Conservation (phyloP, 2,329 filamentous ascomycete genomes). For the Aspergillus pseudoterreus region DNA sequence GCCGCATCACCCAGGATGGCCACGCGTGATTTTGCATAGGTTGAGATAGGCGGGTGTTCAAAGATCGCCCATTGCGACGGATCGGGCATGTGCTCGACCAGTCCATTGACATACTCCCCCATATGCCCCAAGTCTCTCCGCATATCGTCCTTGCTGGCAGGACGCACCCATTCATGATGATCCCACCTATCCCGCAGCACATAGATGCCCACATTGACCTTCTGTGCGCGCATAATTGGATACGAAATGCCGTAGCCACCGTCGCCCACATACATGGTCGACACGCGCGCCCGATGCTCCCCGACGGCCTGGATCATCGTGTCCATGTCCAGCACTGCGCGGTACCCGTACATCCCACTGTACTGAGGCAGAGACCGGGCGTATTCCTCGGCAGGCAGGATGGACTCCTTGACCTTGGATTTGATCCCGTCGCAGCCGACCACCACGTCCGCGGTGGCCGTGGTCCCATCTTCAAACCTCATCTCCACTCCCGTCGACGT, state of each 20-base stretch:
- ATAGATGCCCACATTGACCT: conserved; percentile 32
- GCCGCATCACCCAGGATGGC: conserved; percentile 38
- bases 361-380: background rate
- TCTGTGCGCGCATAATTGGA: conserved; percentile 30
- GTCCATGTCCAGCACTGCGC: conserved; percentile 32
- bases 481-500: conserved; percentile 15
- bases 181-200: conserved; percentile 25
- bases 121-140: conserved; percentile 22
- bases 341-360: conserved; percentile 29
- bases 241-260: conserved; percentile 32
- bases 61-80: conserved; percentile 37
- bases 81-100: conserved; percentile 30
- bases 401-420: conserved; percentile 24
- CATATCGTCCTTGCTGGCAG: conserved; percentile 28
- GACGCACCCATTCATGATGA: conserved; percentile 26
- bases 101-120: conserved; percentile 24
- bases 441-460: conserved; percentile 27
- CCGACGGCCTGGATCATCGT: conserved; percentile 31
- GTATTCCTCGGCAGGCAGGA: conserved; percentile 14
- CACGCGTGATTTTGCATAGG: conserved; percentile 26
- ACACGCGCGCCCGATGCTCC: conserved; percentile 27
- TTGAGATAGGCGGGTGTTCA: conserved; percentile 29
- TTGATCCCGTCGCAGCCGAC: conserved; percentile 36
- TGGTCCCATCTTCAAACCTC: conserved; percentile 29
- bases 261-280: conserved; percentile 29